Conservation (phyloP, 129 eudicot species). For the Ambrosia trifida region DNA sequence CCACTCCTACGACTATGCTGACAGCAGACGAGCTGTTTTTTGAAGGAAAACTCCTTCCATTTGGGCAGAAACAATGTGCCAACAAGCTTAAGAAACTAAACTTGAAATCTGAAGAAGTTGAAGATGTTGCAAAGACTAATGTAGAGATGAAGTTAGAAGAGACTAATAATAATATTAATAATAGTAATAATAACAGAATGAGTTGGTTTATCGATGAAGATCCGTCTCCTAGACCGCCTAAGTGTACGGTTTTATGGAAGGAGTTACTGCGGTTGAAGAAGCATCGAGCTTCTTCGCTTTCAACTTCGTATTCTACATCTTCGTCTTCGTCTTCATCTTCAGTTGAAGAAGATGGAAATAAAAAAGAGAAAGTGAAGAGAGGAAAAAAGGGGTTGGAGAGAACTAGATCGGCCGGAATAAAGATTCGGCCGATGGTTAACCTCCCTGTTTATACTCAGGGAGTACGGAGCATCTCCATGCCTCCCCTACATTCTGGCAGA, state of each 20-base stretch:
- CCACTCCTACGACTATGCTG: slow-evolving; percentile 46
- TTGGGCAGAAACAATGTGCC: slow-evolving; percentile 59
- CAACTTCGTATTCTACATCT: slow-evolving; percentile 58
- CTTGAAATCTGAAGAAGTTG: slow-evolving; percentile 40
- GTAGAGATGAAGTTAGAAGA: background rate
- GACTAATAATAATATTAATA: slow-evolving; percentile 30
- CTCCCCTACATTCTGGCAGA: slow-evolving; percentile 68
- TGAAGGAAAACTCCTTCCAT: slow-evolving; percentile 84
- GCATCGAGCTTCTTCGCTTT: slow-evolving; percentile 52
- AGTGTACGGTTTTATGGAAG: slow-evolving; percentile 90
- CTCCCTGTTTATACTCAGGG: slow-evolving; percentile 65
- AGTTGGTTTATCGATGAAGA: slow-evolving; percentile 90
- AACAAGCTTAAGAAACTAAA: slow-evolving; percentile 61
- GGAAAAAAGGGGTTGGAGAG: slow-evolving; percentile 72
- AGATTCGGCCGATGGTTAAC: slow-evolving; percentile 76
- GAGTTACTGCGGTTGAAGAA: slow-evolving; percentile 72
- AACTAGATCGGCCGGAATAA: slow-evolving; percentile 67
- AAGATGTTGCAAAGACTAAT: slow-evolving; percentile 23
- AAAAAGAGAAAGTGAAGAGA: slow-evolving; percentile 56
- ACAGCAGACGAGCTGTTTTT: slow-evolving; percentile 75
- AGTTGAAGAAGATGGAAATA: slow-evolving; percentile 41
- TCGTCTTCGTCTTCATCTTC: slow-evolving; percentile 65
- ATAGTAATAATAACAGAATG: slow-evolving; percentile 19
- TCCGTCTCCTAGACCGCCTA: slow-evolving; percentile 95
- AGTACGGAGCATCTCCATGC: slow-evolving; percentile 53